phyloP scores from a whole-genome alignment of 176 grass and related monocot species.

The Juncus inflexus region DNA sequence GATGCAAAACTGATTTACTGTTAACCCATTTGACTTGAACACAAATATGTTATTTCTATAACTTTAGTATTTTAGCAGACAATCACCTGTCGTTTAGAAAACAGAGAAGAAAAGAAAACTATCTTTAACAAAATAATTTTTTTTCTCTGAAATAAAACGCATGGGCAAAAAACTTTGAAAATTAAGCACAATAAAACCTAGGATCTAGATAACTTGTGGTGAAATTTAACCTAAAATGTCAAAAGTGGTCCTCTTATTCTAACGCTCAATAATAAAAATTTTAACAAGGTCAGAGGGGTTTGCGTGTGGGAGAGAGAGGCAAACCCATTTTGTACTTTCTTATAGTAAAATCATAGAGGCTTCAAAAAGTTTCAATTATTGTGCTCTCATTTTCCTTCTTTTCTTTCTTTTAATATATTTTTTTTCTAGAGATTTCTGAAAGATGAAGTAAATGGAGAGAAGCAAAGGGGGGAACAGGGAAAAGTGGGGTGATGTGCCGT shows the following conservation, averaged over 20 bases:
- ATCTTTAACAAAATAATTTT: not conserved
- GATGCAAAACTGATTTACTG: too few species aligned
- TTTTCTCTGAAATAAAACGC: not conserved
- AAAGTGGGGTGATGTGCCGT: slow-evolving; percentile 20
- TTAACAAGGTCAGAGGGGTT: slow-evolving; percentile 18
- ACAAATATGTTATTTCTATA: not conserved
- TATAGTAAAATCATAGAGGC: slow-evolving; percentile 14
- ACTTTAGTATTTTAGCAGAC: too few species aligned
- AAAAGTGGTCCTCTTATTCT: not conserved
- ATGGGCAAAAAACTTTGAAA: too few species aligned
- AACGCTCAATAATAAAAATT: too few species aligned
- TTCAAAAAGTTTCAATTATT: slow-evolving; percentile 30
- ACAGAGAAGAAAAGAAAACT: not conserved
- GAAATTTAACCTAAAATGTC: slow-evolving; percentile 17
- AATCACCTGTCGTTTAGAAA: slow-evolving; percentile 1
- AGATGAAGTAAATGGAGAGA: slow-evolving; percentile 18
- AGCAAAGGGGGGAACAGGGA: slow-evolving; percentile 15
- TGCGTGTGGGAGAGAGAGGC: slow-evolving; percentile 24
- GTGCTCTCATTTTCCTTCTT: slow-evolving; percentile 15
- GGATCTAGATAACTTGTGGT: not conserved
- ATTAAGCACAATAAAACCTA: not conserved
- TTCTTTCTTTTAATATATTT: slow-evolving; percentile 6
- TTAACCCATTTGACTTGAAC: not conserved
- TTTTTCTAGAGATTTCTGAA: slow-evolving; percentile 10
- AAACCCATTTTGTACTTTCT: slow-evolving; percentile 16